Percentiles rank a stretch among this genome's conserved stretches.
These are phyloP conservation scores for Cyberlindnera misumaiensis DNA, from an alignment of 805 yeast species.

Conservation along the genomic window DNA sequence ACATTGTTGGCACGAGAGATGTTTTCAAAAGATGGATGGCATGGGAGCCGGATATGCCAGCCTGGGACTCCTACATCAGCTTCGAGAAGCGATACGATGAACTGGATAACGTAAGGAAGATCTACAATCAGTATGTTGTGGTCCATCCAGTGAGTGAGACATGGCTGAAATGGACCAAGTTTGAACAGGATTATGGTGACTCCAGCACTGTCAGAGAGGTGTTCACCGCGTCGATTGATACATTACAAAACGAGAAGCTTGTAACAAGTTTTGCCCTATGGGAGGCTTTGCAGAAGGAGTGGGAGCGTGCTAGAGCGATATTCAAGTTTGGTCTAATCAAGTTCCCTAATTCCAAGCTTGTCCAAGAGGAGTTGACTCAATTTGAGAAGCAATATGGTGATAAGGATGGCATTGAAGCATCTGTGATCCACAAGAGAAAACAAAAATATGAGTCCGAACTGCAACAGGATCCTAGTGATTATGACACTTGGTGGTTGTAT, in stretches of 20 bases:
- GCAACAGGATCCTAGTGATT: conserved; percentile 43
- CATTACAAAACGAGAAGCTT: conserved; percentile 33
- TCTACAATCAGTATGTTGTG: conserved; percentile 51
- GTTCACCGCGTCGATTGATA: conserved; percentile 60
- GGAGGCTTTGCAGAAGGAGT: conserved; percentile 57
- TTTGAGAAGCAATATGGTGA: conserved; percentile 66
- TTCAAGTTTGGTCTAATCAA: conserved; percentile 41
- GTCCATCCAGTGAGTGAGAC: conserved; percentile 45
- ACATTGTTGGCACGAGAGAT: conserved; percentile 51
- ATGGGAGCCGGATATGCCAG: conserved; percentile 63
- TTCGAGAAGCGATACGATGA: conserved; percentile 67
- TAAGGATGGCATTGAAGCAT: conserved; percentile 42
- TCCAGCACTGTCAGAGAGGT: conserved; percentile 48
- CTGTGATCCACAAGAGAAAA: conserved; percentile 48
- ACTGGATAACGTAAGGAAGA: conserved; percentile 45
- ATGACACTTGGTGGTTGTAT: conserved; percentile 81
- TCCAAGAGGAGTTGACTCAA: conserved; percentile 25
- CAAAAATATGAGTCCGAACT: conserved; percentile 46
- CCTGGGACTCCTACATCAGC: conserved; percentile 69
- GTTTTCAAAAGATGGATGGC: conserved; percentile 75
- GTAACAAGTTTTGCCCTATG: conserved; percentile 57
- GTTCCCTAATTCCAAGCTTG: conserved; percentile 21
- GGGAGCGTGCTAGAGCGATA: conserved; percentile 56
- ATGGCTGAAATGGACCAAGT: conserved; percentile 73
- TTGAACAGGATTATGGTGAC: conserved; percentile 53